Conservation (phyloP, 2,329 filamentous ascomycete genomes). For the Rhinocladiella mackenziei region DNA sequence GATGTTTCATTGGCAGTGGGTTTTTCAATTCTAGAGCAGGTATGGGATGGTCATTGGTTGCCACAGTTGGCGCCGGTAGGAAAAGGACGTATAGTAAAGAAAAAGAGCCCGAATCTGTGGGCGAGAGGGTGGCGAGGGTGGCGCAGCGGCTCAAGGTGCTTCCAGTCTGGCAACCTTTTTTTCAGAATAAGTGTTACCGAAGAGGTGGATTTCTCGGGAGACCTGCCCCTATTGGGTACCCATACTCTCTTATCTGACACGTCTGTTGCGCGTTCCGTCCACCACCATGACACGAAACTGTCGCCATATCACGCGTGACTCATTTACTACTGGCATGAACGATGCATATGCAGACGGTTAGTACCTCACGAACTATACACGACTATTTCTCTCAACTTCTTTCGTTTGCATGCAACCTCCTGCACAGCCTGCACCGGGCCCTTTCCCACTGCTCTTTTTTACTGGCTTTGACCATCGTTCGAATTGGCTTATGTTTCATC, state of each 20-base stretch:
- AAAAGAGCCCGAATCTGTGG: background rate
- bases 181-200: no score
- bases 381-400: constrained; percentile 22
- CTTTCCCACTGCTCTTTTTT: constrained; percentile 1
- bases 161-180: no score
- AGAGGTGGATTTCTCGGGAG: background rate
- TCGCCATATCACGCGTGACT: constrained; percentile 18
- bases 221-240: background rate
- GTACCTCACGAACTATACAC: constrained; percentile 21
- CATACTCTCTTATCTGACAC: constrained; percentile 2
- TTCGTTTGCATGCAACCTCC: constrained; percentile 25
- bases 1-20: constrained; percentile 1
- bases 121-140: background rate
- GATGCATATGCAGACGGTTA: constrained; percentile 8
- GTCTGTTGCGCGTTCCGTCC: constrained; percentile 3
- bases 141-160: background rate
- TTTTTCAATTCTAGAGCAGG: background rate
- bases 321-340: no score
- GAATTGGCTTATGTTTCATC: constrained; percentile 21
- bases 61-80: constrained; percentile 1
- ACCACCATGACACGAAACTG: constrained; percentile 9
- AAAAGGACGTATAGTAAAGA: background rate
- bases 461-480: constrained; percentile 11
- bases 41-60: constrained; percentile 1
- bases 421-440: no score